Base-by-base conservation (phyloP, 2,329 filamentous ascomycete genomes). In the Trichoderma sp. region DNA sequence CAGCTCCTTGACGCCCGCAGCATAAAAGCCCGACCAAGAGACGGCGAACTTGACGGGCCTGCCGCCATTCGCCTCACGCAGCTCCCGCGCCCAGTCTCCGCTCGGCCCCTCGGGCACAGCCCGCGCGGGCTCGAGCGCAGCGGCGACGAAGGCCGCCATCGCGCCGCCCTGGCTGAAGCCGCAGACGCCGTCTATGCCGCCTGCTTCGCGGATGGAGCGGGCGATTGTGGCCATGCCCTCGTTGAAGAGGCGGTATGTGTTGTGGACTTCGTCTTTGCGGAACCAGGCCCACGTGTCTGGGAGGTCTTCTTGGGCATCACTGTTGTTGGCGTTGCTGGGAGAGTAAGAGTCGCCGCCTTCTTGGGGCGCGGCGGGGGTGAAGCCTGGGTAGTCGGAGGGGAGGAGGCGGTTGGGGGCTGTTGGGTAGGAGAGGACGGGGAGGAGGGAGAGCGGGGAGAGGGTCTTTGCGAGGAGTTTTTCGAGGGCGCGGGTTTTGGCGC, bases 81-180 rank as follows among this genome's bases (percentile, higher is more conserved):
- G 70, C 4, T 72, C 73, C 2, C 72, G 65, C 0, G 78, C 79
- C 83, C 85, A 87, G 10, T 73, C 69, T 6, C 72, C 73, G 26
- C 70, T 70, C 4, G 70, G 63, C 0, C 72, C 72, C 19, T 74
- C 73, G 3, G 77, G 73, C 4, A 70, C 54, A 19, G 66, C 43
- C 21, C 76, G 68, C 19, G 67, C 70, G 17, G 67, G 68, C 74
- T 97, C 93, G 3, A 97, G 76, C 17, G 93, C 80, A 0, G 86
- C 82, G 0, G 92, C 87, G 0, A 97, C 80, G 74, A 97, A 86
- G 0, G 83, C 89, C 0, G 93, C 88, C 51, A 89, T 80, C 1
- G 88, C 88, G 7, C 84, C 92, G 21, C 92, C 92, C 77, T 96
- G 92, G 67, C 86, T 90, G 79, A 96, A 96, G 0, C 92, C 93